Evolutionary conservation across 352 stramenopile species (phyloP), one percentile per base, ranked within the genome.

Genomic region (Thalassiosira hispida): DNA sequence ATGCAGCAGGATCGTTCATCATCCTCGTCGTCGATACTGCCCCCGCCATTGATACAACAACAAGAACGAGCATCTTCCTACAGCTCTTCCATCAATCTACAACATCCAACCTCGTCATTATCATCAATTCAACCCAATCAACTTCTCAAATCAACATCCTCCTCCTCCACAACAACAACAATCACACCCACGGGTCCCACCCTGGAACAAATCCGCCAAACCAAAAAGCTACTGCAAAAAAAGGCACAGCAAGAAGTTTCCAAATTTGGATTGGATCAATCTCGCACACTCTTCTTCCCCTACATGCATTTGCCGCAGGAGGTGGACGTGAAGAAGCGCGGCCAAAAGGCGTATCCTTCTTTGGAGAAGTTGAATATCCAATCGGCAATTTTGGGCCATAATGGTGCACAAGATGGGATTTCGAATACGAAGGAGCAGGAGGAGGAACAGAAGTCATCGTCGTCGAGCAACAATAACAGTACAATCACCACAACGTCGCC

Each of bases 271-370:
- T 44, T 76, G 35, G 8, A 8, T 1, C 27, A 53, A 31, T 76
- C 55, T 0, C 22, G 46, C 11, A 51, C 44, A 5, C 18, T 18
- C 11, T 76, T 76, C 42, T 76, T 59, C 40, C 67, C 67, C 1
- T 76, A 55, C 33, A 68, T 67, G 40, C 42, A 35, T 2, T 44
- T 76, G 42, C 67, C 67, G 11, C 8, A 12, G 2, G 27, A 68
- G 25, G 52, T 66, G 14, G 57, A 66, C 2, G 33, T 63, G 2
- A 74, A 66, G 23, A 60, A 53, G 38, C 25, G 27, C 11, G 56
- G 67, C 7, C 55, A 61, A 14, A 65, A 56, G 35, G 47, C 23
- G 35, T 68, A 56, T 42, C 20, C 40, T 20, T 44, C 0, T 27
- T 44, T 68, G 18, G 60, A 68, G 18, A 68, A 53, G 23, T 42